These are phyloP conservation scores for Brasenia schreberi DNA, from an alignment of 164 flowering plant species.

Conservation along the genomic window DNA sequence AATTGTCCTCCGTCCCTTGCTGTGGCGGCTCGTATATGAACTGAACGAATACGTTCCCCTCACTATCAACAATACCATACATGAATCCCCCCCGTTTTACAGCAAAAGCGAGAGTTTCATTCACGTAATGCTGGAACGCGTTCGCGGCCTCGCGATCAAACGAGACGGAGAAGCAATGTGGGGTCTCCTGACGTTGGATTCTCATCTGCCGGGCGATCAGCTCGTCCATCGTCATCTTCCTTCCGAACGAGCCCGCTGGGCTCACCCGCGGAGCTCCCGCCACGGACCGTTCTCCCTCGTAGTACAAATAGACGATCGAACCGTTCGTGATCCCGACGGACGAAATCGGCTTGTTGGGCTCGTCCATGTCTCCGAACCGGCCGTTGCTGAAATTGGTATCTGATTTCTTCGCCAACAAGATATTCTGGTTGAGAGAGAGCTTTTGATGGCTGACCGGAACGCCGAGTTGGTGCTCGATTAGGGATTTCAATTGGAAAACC, in stretches of 20 bases:
- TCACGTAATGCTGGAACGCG: slow-evolving; percentile 72
- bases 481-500: slow-evolving; percentile 46
- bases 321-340: slow-evolving; percentile 61
- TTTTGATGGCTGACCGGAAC: slow-evolving; percentile 57
- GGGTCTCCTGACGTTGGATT: slow-evolving; percentile 62
- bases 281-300: slow-evolving; percentile 65
- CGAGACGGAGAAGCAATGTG: slow-evolving; percentile 68
- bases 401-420: slow-evolving; percentile 45
- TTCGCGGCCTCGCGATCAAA: slow-evolving; percentile 82
- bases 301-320: slow-evolving; percentile 55
- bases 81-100: slow-evolving; percentile 86
- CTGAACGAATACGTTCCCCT: slow-evolving; percentile 58
- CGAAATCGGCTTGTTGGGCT: slow-evolving; percentile 45
- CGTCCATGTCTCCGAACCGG: slow-evolving; percentile 49
- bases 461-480: slow-evolving; percentile 55
- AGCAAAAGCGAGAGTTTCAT: slow-evolving; percentile 68
- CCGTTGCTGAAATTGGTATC: slow-evolving; percentile 28
- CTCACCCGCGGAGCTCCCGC: slow-evolving; percentile 26
- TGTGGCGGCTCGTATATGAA: slow-evolving; percentile 96
- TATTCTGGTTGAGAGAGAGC: slow-evolving; percentile 63
- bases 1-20: slow-evolving; percentile 61
- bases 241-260: slow-evolving; percentile 73
- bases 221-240: slow-evolving; percentile 94
- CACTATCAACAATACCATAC: slow-evolving; percentile 66
- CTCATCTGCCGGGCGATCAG: slow-evolving; percentile 82